A percentile compares a stretch with the other conserved stretches of the same genome.
phyloP scores from a whole-genome alignment of 108 stramenopile species.

The Discostella pseudostelligera region DNA sequence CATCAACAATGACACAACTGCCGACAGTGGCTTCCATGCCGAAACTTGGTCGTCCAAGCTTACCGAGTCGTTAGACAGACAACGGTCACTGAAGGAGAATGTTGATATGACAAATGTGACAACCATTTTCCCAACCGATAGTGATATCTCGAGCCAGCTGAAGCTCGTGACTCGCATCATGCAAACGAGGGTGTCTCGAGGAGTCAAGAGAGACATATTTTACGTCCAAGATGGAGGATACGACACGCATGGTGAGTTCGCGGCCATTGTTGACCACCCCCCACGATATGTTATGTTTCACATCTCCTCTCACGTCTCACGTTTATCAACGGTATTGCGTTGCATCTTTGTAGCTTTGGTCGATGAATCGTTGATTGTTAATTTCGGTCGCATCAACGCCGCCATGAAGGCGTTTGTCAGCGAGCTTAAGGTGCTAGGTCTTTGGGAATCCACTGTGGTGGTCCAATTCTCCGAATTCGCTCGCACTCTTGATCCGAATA shows the following conservation, averaged over 20 bases:
- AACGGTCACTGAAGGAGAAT: constrained; percentile 24
- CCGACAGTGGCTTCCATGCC: constrained; percentile 50
- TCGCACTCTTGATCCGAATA: constrained; percentile 68
- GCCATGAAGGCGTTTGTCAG: constrained; percentile 49
- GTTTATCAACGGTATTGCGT: background rate
- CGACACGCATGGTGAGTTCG: constrained; percentile 51
- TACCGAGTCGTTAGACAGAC: constrained; percentile 19
- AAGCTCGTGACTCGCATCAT: constrained; percentile 43
- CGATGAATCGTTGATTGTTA: background rate
- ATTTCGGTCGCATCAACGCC: constrained; percentile 32
- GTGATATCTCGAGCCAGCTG: constrained; percentile 21
- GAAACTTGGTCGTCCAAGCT: constrained; percentile 45
- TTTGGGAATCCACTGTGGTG: constrained; percentile 55
- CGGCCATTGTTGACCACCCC: background rate
- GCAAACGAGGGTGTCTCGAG: constrained; percentile 27
- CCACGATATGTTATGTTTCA: constrained; percentile 29
- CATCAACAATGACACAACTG: constrained; percentile 51
- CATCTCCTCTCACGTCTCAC: background rate
- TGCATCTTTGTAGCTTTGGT: background rate
- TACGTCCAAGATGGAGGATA: constrained; percentile 52
- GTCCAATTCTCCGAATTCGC: constrained; percentile 67
- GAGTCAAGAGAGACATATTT: constrained; percentile 50
- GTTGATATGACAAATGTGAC: constrained; percentile 26
- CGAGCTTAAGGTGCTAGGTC: constrained; percentile 49
- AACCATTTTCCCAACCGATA: constrained; percentile 33